Evolutionary conservation across 345 rosid species (phyloP).

Genomic region (Sisymbrium altissimum): DNA sequence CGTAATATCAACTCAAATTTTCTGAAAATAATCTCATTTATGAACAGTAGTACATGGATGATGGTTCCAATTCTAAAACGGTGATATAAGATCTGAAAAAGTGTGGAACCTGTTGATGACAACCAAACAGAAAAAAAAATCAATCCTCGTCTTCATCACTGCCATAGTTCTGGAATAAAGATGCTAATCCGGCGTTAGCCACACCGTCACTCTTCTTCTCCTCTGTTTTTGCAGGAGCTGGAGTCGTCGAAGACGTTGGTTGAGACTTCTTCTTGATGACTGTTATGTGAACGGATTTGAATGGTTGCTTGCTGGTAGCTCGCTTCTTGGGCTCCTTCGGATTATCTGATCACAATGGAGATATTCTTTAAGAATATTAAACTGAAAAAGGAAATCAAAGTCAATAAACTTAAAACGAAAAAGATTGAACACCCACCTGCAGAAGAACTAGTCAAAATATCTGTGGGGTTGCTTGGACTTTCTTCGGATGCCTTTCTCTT

Average conservation of each 20-base stretch:
- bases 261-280: slow-evolving; percentile 49
- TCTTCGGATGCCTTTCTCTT: slow-evolving; percentile 52
- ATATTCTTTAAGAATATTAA: neutral
- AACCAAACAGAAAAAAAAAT: neutral
- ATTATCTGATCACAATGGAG: slow-evolving; percentile 23
- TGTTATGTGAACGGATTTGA: slow-evolving; percentile 42
- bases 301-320: slow-evolving; percentile 32
- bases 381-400: neutral
- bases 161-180: slow-evolving; percentile 60
- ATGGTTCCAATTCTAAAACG: neutral
- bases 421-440: slow-evolving; percentile 37
- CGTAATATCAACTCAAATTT: neutral
- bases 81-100: slow-evolving; percentile 4
- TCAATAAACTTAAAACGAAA: neutral
- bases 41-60: neutral
- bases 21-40: neutral
- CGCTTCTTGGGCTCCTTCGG: slow-evolving; percentile 21
- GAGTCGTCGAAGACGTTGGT: slow-evolving; percentile 13
- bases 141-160: slow-evolving; percentile 58
- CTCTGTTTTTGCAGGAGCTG: slow-evolving; percentile 29
- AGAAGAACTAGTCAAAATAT: slow-evolving; percentile 39
- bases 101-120: neutral
- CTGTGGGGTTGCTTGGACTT: slow-evolving; percentile 45
- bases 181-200: slow-evolving; percentile 38
- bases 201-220: slow-evolving; percentile 31